A percentile compares a stretch with the other conserved stretches of the same genome.
Conservation (phyloP, 164 flowering plant genomes). For the Vitis vinifera region DNA sequence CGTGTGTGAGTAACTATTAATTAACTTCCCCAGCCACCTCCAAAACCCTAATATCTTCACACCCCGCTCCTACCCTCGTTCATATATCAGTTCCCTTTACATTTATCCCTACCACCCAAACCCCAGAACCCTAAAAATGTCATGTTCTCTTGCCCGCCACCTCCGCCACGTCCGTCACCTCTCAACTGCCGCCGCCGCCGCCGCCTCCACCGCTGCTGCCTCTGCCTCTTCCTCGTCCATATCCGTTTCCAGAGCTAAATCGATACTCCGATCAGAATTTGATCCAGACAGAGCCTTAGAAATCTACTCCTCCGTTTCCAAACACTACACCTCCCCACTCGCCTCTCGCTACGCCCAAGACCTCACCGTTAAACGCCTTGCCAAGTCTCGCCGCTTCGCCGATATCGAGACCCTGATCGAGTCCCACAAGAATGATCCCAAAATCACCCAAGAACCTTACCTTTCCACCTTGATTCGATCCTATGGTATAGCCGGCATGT, state of each 20-base stretch:
- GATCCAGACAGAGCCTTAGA: slow-evolving; percentile 70
- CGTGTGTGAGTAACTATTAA: too few species aligned
- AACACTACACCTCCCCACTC: slow-evolving; percentile 32
- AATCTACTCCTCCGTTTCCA: slow-evolving; percentile 52
- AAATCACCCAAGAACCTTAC: slow-evolving; percentile 57
- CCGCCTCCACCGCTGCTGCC: slow-evolving; percentile 6
- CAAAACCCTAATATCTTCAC: not conserved
- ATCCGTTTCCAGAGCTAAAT: slow-evolving; percentile 47
- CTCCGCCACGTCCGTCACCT: slow-evolving; percentile 37
- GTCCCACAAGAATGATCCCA: slow-evolving; percentile 60
- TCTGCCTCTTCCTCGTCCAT: slow-evolving; percentile 26
- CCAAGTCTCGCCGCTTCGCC: slow-evolving; percentile 57
- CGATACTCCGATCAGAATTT: slow-evolving; percentile 38
- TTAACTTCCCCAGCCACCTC: too few species aligned
- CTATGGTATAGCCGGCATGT: slow-evolving; percentile 81
- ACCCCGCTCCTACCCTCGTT: not conserved
- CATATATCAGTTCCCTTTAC: not conserved
- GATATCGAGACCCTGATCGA: slow-evolving; percentile 73
- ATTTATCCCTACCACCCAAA: not conserved
- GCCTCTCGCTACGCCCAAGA: slow-evolving; percentile 65
- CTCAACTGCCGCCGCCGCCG: slow-evolving; percentile 27
- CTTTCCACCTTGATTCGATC: slow-evolving; percentile 58
- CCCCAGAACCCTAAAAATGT: slow-evolving; percentile 28
- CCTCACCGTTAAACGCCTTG: slow-evolving; percentile 62
- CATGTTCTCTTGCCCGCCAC: slow-evolving; percentile 28